Evolutionary conservation across 495 filamentous ascomycete genomes (phyloP).

Genomic region (Podospora pseudocomata): DNA sequence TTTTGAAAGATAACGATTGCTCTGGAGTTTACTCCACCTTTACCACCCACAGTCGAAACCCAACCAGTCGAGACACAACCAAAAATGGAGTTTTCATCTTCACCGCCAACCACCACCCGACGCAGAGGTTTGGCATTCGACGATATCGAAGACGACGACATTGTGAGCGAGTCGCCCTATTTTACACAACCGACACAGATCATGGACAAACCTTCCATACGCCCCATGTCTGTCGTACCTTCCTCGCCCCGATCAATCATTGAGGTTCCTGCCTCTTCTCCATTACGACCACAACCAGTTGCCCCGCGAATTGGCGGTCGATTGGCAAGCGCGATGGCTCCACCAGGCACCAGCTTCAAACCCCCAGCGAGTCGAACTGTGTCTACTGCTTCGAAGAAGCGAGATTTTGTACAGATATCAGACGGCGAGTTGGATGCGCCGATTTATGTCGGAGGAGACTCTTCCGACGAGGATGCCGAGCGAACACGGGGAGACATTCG

Average conservation of each 20-base stretch:
- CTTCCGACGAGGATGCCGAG: slow-evolving; percentile 41
- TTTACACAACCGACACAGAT: slow-evolving; percentile 70
- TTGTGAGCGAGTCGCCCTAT: slow-evolving; percentile 35
- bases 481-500: slow-evolving; percentile 60
- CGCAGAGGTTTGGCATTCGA: slow-evolving; percentile 23
- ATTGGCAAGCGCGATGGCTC: slow-evolving; percentile 65
- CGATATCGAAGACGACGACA: slow-evolving; percentile 21
- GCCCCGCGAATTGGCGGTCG: slow-evolving; percentile 25
- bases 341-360: slow-evolving; percentile 69
- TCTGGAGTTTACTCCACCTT: neutral
- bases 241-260: slow-evolving; percentile 55
- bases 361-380: slow-evolving; percentile 37
- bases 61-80: neutral
- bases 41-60: neutral
- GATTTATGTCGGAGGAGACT: slow-evolving; percentile 35
- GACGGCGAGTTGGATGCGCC: slow-evolving; percentile 42
- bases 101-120: slow-evolving; percentile 13
- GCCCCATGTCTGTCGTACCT: slow-evolving; percentile 19
- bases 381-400: slow-evolving; percentile 21
- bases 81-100: slow-evolving; percentile 24
- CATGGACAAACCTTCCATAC: slow-evolving; percentile 30
- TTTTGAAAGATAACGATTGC: neutral
- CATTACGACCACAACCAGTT: slow-evolving; percentile 43
- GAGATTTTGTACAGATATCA: slow-evolving; percentile 39
- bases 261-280: slow-evolving; percentile 83